phyloP scores from a whole-genome alignment of 352 stramenopile species.

The Phytopythium delawarense region DNA sequence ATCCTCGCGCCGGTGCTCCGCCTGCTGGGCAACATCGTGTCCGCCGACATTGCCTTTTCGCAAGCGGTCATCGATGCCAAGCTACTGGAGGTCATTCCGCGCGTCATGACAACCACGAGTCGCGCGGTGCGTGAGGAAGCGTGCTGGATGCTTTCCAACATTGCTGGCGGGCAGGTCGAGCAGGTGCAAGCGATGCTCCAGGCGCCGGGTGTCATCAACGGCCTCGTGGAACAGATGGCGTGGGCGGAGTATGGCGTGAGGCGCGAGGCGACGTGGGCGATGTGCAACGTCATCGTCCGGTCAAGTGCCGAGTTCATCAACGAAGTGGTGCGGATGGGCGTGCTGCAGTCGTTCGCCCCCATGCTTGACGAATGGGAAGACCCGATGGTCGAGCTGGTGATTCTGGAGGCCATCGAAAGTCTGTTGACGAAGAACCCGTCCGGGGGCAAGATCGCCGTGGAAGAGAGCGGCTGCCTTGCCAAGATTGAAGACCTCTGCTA shows the following conservation, averaged over 20 bases:
- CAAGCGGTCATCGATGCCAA: conserved; percentile 77
- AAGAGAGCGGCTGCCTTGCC: conserved; percentile 71
- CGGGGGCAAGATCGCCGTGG: conserved; percentile 59
- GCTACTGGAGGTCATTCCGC: conserved; percentile 77
- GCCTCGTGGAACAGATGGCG: conserved; percentile 79
- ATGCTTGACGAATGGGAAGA: conserved; percentile 84
- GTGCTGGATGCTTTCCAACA: conserved; percentile 87
- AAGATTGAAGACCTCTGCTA: conserved; percentile 84
- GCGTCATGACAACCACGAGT: conserved; percentile 76
- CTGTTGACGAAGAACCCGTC: conserved; percentile 61
- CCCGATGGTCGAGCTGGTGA: conserved; percentile 82
- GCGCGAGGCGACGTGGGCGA: conserved; percentile 80
- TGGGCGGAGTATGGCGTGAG: conserved; percentile 85
- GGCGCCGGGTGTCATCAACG: conserved; percentile 51
- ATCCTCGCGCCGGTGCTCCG: conserved; percentile 73
- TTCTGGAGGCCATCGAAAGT: conserved; percentile 74
- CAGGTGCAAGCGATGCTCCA: conserved; percentile 78
- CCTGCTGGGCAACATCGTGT: conserved; percentile 82
- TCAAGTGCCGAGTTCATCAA: conserved; percentile 49
- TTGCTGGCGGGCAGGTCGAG: conserved; percentile 67
- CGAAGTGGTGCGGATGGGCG: conserved; percentile 67
- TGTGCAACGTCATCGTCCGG: conserved; percentile 84
- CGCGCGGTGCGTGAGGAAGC: conserved; percentile 78
- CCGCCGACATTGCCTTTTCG: conserved; percentile 66
- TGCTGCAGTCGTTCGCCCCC: conserved; percentile 67